These are phyloP conservation scores for Tolypocladium cylindrosporum DNA, from an alignment of 2,329 filamentous ascomycete species.

Conservation along the genomic window DNA sequence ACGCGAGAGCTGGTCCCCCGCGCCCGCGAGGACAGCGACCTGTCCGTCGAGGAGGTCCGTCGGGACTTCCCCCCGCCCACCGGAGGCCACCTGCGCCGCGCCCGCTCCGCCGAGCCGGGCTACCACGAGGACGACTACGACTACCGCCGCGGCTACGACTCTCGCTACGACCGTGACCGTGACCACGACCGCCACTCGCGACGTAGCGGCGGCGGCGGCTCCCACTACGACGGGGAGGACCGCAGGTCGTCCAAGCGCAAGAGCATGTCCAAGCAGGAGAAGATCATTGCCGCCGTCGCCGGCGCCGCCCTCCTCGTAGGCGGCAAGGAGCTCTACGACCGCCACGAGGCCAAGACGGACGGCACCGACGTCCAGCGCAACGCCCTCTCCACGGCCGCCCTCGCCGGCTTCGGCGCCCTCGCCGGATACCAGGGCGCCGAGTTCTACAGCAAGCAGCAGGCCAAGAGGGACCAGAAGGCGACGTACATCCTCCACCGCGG, in stretches of 20 bases:
- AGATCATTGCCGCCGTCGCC: constrained; percentile 55
- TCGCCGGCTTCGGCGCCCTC: constrained; percentile 54
- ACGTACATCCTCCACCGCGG: constrained; percentile 43
- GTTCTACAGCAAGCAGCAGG: constrained; percentile 50
- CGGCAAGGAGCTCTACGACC: constrained; percentile 57
- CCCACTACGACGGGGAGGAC: constrained; percentile 51
- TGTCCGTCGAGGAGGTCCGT: constrained; percentile 71
- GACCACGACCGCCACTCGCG: constrained; percentile 28
- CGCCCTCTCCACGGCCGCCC: constrained; percentile 46
- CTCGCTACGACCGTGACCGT: constrained; percentile 24
- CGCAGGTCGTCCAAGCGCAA: constrained; percentile 30
- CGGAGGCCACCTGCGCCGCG: constrained; percentile 43
- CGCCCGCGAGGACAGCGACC: constrained; percentile 61
- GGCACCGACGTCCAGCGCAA: constrained; percentile 45
- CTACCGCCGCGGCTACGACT: constrained; percentile 39
- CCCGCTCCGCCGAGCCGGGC: constrained; percentile 53
- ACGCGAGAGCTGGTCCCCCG: constrained; percentile 46
- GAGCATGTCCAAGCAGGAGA: constrained; percentile 49
- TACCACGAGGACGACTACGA: constrained; percentile 46
- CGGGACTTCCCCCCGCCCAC: constrained; percentile 73
- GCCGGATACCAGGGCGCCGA: constrained; percentile 56
- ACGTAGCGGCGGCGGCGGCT: constrained; percentile 36
- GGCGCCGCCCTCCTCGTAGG: constrained; percentile 55
- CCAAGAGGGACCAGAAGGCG: constrained; percentile 46
- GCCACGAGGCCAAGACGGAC: constrained; percentile 45